phyloP scores from a whole-genome alignment of 2,329 filamentous ascomycete genomes.

The Diplodia mutila region DNA sequence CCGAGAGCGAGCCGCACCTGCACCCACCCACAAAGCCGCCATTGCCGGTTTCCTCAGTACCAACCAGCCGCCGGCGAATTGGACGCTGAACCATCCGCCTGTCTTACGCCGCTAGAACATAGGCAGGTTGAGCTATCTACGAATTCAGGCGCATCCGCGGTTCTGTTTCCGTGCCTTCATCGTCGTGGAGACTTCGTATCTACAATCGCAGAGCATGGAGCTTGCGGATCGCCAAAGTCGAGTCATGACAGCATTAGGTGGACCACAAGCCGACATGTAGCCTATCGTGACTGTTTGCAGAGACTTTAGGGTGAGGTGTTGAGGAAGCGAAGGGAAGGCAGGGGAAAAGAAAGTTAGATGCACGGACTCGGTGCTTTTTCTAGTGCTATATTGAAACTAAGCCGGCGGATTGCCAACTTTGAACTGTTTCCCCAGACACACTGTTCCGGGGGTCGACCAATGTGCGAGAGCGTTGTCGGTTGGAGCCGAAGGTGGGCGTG shows the following conservation, averaged over 20 bases:
- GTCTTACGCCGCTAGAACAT: background rate
- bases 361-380: background rate
- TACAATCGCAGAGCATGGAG: too few relatives aligned
- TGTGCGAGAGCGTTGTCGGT: background rate
- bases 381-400: background rate
- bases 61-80: background rate
- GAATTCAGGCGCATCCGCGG: background rate
- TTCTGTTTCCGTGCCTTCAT: background rate
- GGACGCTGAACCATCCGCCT: background rate
- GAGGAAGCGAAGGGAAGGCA: background rate
- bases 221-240: background rate
- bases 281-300: background rate
- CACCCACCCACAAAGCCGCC: background rate
- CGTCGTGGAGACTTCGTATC: background rate
- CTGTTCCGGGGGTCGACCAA: background rate
- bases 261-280: conserved; percentile 1
- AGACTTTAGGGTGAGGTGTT: background rate
- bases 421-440: background rate
- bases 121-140: too few relatives aligned
- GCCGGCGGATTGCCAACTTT: too few relatives aligned
- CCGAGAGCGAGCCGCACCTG: background rate
- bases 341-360: background rate
- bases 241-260: background rate
- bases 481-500: background rate
- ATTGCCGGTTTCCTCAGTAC: background rate